Conservation (phyloP, 768 basidiomycete genomes). For the Sporobolomyces phaffii region DNA sequence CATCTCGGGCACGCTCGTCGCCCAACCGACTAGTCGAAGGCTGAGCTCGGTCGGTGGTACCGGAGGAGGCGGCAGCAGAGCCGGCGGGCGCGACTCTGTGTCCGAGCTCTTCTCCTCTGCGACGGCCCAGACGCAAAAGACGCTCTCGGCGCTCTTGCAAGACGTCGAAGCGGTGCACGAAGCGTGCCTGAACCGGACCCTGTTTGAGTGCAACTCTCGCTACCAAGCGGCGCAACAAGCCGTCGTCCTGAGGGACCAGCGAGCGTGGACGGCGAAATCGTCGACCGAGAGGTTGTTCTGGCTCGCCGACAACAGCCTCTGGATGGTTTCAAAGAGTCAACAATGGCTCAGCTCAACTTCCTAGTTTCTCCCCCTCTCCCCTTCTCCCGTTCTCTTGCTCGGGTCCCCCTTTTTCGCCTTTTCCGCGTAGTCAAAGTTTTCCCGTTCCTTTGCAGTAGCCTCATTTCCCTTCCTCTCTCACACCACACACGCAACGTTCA, state of each 20-base stretch:
- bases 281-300: slow-evolving; percentile 88
- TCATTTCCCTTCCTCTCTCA: no score
- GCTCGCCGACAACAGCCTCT: slow-evolving; percentile 83
- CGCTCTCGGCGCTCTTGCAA: slow-evolving; percentile 74
- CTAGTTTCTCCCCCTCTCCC: background rate
- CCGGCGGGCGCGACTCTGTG: no score
- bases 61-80: no score
- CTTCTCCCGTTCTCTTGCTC: no score
- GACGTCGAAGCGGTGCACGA: slow-evolving; percentile 82
- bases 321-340: slow-evolving; percentile 52
- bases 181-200: slow-evolving; percentile 78
- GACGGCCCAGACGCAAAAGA: slow-evolving; percentile 45
- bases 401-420: no score
- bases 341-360: slow-evolving; percentile 5
- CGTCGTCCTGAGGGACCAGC: slow-evolving; percentile 91
- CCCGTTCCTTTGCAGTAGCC: background rate
- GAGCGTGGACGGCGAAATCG: slow-evolving; percentile 86
- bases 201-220: slow-evolving; percentile 87
- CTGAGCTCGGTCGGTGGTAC: no score
- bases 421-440: background rate
- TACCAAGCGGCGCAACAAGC: slow-evolving; percentile 99
- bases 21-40: background rate
- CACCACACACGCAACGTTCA: background rate
- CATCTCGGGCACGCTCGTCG: slow-evolving; percentile 48
- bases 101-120: no score